These are phyloP conservation scores for Naegleria fowleri DNA, from an alignment of 208 protist genomes.

Conservation along the genomic window DNA sequence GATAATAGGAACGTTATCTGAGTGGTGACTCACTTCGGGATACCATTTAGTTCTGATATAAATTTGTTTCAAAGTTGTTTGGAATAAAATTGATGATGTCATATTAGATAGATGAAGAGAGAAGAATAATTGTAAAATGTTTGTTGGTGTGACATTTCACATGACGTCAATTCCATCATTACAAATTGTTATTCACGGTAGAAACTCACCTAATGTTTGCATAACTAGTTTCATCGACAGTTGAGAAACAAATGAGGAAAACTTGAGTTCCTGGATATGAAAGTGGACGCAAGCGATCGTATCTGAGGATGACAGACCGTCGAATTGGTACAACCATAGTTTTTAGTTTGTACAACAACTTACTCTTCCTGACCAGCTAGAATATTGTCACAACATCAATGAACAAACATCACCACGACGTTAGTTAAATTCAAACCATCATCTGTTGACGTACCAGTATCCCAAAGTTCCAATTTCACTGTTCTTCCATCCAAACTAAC, in stretches of 20 bases:
- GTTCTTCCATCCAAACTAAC: constrained; percentile 54
- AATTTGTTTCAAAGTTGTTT: constrained; percentile 21
- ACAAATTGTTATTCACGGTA: too few relatives aligned
- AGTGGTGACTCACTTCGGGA: constrained; percentile 44
- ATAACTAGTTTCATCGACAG: constrained; percentile 55
- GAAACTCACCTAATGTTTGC: constrained; percentile 42
- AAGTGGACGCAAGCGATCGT: not conserved
- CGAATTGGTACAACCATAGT: too few relatives aligned
- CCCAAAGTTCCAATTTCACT: constrained; percentile 61
- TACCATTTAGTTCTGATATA: constrained; percentile 48
- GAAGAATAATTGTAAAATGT: too few relatives aligned
- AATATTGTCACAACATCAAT: not conserved
- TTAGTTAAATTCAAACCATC: too few relatives aligned
- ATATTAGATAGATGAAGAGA: too few relatives aligned
- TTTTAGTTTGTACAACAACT: not conserved
- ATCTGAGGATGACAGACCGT: not conserved
- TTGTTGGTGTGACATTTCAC: too few relatives aligned
- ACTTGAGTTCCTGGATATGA: not conserved
- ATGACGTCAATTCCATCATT: too few relatives aligned
- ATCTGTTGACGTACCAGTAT: constrained; percentile 40
- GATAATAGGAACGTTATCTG: constrained; percentile 37
- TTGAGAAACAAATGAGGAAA: not conserved
- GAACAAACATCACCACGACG: not conserved
- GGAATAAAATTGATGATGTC: too few relatives aligned
- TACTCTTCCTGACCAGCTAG: constrained; percentile 73